These are phyloP conservation scores for Phalaenopsis hybrid DNA, from an alignment of 116 monocot genomes.

Conservation along the genomic window DNA sequence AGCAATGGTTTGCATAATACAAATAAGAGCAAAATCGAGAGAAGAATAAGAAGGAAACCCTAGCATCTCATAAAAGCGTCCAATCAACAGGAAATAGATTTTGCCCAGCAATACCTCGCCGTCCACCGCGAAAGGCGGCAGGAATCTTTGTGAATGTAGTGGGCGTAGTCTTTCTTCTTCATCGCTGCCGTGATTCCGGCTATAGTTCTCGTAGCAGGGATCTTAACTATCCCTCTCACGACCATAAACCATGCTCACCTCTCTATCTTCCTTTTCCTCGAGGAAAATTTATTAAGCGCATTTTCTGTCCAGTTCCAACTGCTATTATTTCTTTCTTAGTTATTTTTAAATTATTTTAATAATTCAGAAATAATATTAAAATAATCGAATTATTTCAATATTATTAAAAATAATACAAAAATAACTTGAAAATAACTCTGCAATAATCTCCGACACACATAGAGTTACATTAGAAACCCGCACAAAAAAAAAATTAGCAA, in stretches of 20 bases:
- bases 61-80: too few species aligned
- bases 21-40: background rate
- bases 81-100: background rate
- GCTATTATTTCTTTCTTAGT: too few species aligned
- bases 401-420: too few species aligned
- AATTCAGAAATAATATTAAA: too few species aligned
- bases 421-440: too few species aligned
- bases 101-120: constrained; percentile 23
- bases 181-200: constrained; percentile 6
- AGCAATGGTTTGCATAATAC: background rate
- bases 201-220: constrained; percentile 1
- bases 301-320: too few species aligned
- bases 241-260: background rate
- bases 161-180: constrained; percentile 27
- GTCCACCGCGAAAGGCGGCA: constrained; percentile 59
- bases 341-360: too few species aligned
- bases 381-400: too few species aligned
- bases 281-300: too few species aligned
- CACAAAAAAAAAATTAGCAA: too few species aligned
- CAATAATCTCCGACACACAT: too few species aligned
- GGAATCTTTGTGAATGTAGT: constrained; percentile 61
- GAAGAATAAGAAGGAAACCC: constrained; percentile 5
- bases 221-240: background rate
- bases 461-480: too few species aligned
- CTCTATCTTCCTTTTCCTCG: background rate